Base-by-base conservation (phyloP, 352 stramenopile genomes). In the Phytophthora constricta region DNA sequence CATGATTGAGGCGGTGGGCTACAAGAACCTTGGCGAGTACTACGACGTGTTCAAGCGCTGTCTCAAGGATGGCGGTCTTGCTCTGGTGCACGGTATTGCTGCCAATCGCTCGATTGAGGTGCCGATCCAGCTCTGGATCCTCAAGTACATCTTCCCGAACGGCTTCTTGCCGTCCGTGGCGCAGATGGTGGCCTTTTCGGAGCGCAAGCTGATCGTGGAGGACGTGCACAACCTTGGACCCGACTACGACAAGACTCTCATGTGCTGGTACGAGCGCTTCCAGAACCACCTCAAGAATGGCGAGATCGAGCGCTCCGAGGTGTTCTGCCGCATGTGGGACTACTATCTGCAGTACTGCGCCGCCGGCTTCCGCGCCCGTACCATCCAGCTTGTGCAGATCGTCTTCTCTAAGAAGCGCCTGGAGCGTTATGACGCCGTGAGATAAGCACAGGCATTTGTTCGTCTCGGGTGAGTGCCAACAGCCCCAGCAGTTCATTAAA, bases 91-190 rank as follows among this genome's bases (percentile, higher is more conserved):
- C 77, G 88, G 86, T 42, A 93, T 95, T 46, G 83, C 84, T 19
- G 82, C 91, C 34, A 92, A 92, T 73, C 84, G 87, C 50, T 96
- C 84, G 62, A 87, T 90, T 58, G 89, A 95, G 80, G 87, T 90
- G 39, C 80, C 83, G 27, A 86, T 82, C 67, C 89, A 92, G 76
- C 78, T 88, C 67, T 97, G 91, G 83, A 92, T 97, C 64, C 83
- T 95, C 62, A 95, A 93, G 76, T 96, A 95, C 82, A 97, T 97
- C 74, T 97, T 97, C 72, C 90, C 90, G 22, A 95, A 95, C 55
- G 90, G 90, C 59, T 93, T 95, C 74, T 45, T 96, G 58, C 87
- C 89, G 54, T 96, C 83, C 46, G 68, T 91, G 19, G 76, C 81
- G 57, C 84, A 94, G 66, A 87, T 92, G 77, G 63, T 92, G 37